Conservation (phyloP, 2,329 filamentous ascomycete species). For the Aureobasidium sp. region DNA sequence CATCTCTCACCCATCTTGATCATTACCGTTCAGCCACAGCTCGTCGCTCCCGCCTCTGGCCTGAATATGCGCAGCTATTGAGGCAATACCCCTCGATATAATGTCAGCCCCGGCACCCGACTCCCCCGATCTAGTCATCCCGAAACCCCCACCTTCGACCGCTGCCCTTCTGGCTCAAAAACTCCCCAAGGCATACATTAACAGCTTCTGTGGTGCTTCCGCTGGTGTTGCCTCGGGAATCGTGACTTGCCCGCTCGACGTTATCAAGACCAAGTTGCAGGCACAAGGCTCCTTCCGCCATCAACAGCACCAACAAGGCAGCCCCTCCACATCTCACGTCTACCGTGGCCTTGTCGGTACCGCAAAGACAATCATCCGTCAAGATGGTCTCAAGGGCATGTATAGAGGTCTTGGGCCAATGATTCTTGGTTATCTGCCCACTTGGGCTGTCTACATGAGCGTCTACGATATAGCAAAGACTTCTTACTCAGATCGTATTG, state of each 20-base stretch:
- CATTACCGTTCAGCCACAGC: neutral
- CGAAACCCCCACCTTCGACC: slow-evolving; percentile 17
- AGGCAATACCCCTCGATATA: neutral
- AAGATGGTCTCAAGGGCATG: slow-evolving; percentile 84
- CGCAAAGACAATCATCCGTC: slow-evolving; percentile 72
- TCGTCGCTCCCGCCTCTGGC: slow-evolving; percentile 12
- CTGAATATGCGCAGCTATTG: slow-evolving; percentile 14
- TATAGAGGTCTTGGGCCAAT: slow-evolving; percentile 93
- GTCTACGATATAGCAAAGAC: slow-evolving; percentile 88
- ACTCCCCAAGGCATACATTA: slow-evolving; percentile 55
- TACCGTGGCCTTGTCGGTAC: slow-evolving; percentile 88
- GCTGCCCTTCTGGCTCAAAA: slow-evolving; percentile 27
- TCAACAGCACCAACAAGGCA: slow-evolving; percentile 27
- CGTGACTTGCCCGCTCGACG: slow-evolving; percentile 93
- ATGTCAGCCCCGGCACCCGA: slow-evolving; percentile 19
- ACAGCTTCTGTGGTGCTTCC: slow-evolving; percentile 77
- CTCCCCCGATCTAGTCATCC: slow-evolving; percentile 27
- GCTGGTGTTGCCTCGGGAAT: slow-evolving; percentile 90
- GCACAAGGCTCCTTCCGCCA: slow-evolving; percentile 78
- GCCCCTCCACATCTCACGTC: slow-evolving; percentile 45
- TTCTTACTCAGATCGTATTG: slow-evolving; percentile 59
- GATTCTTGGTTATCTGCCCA: slow-evolving; percentile 89
- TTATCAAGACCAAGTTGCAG: slow-evolving; percentile 98
- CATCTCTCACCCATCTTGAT: neutral
- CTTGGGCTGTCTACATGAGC: slow-evolving; percentile 97